Evolutionary conservation across 2,329 filamentous ascomycete species (phyloP), one percentile per base, ranked within the genome.

Genomic region (Xylariaceae sp.): DNA sequence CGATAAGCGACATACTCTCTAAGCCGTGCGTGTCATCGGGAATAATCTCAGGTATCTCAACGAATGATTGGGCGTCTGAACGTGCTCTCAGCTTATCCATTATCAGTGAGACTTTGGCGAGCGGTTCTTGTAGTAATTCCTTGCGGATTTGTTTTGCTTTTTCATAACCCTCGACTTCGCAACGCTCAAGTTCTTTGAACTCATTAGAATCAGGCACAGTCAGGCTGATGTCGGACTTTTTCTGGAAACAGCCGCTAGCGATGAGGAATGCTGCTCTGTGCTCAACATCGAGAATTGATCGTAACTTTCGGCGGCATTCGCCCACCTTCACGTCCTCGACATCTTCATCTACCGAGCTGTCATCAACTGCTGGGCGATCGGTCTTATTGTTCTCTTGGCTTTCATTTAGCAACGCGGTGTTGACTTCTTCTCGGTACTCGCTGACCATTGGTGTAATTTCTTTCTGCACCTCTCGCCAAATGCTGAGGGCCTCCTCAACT

Each of bases 231-330:
- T 91, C 81, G 1, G 82, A 80, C 62, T 91, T 94, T 53, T 95
- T 87, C 62, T 96, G 89, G 62, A 84, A 96, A 58, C 85, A 85
- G 0, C 85, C 86, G 58, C 90, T 96, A 12, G 86, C 90, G 22
- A 85, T 85, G 63, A 95, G 96, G 70, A 96, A 96, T 1, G 82
- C 76, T 30, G 86, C 89, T 56, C 86, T 83, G 65, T 96, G 92
- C 53, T 92, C 80, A 39, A 95, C 68, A 63, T 95, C 90, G 15
- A 96, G 73, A 2, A 88, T 84, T 17, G 75, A 77, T 10, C 90
- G 84, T 18, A 96, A 73, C 39, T 83, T 80, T 46, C 84, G 81
- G 32, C 84, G 81, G 44, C 79, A 76, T 35, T 82, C 76, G 43
- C 77, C 74, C 19, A 89, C 59, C 15, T 77, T 77, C 36, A 44